Percentiles rank a stretch among this genome's conserved stretches.
Conservation (phyloP, 2,329 filamentous ascomycete species). For the Neospermospora avenae region DNA sequence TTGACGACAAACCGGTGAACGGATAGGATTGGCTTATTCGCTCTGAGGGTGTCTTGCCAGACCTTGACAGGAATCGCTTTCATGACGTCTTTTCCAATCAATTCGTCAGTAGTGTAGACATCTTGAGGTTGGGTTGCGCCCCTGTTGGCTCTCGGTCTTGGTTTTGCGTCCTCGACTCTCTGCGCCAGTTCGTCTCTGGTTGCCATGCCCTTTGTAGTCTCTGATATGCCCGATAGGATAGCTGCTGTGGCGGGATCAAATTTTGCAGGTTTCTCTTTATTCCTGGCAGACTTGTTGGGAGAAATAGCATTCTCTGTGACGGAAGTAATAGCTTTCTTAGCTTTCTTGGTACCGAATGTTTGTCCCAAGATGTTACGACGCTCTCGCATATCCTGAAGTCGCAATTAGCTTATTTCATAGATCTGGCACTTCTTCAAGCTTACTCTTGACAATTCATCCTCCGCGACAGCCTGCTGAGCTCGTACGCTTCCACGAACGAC, state of each 20-base stretch:
- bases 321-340: constrained; percentile 71
- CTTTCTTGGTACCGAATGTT: constrained; percentile 82
- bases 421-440: background rate
- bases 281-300: constrained; percentile 37
- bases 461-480: constrained; percentile 49
- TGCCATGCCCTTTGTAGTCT: constrained; percentile 62
- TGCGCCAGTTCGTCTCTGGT: constrained; percentile 63
- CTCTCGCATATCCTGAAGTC: constrained; percentile 52
- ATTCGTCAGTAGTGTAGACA: constrained; percentile 64
- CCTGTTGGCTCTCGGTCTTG: constrained; percentile 67
- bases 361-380: constrained; percentile 68
- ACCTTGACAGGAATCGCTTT: constrained; percentile 66
- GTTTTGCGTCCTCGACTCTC: constrained; percentile 64
- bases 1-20: constrained; percentile 62
- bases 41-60: constrained; percentile 67
- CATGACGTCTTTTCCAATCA: constrained; percentile 68
- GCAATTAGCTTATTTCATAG: constrained; percentile 11
- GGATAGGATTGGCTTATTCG: constrained; percentile 53
- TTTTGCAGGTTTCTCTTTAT: constrained; percentile 41
- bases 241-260: constrained; percentile 54
- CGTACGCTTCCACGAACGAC: constrained; percentile 55
- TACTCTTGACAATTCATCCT: constrained; percentile 42
- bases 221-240: constrained; percentile 61
- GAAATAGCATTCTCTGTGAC: constrained; percentile 68
- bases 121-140: constrained; percentile 65